Evolutionary conservation across 768 basidiomycete species (phyloP).

Genomic region (Amanita molliuscula): DNA sequence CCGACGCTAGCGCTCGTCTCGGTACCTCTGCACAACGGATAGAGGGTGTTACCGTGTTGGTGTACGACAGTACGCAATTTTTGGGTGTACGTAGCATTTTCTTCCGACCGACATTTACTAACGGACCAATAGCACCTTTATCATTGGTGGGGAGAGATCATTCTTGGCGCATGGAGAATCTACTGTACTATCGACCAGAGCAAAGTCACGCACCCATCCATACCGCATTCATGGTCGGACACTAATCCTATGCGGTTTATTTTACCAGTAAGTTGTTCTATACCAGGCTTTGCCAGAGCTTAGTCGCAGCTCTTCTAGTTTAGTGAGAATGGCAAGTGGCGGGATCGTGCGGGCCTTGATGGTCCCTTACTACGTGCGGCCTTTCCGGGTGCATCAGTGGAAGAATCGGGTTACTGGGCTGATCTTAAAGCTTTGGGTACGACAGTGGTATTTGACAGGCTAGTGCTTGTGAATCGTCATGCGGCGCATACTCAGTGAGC

Average conservation of each 20-base stretch:
- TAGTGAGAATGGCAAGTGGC: conserved; percentile 31
- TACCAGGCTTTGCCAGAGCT: too few species aligned
- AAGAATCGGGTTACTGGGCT: conserved; percentile 49
- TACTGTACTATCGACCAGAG: conserved; percentile 17
- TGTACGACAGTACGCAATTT: conserved; percentile 16
- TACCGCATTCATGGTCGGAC: conserved; percentile 3
- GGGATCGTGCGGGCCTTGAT: conserved; percentile 52
- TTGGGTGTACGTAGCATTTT: conserved; percentile 12
- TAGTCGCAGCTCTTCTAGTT: conserved; percentile 7
- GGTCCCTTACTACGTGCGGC: conserved; percentile 53
- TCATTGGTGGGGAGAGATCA: conserved; percentile 37
- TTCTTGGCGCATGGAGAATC: conserved; percentile 30
- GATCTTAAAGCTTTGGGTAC: conserved; percentile 36
- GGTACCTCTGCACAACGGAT: too few species aligned
- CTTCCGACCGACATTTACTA: neutral
- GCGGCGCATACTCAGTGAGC: conserved; percentile 43
- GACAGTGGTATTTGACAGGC: conserved; percentile 52
- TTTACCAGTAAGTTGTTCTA: conserved; percentile 16
- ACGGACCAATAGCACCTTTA: conserved; percentile 26
- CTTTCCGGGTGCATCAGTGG: conserved; percentile 50
- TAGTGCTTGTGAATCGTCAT: conserved; percentile 51
- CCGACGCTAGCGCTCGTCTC: too few species aligned
- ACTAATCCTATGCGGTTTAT: conserved; percentile 16
- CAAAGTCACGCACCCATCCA: neutral
- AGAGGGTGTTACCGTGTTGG: conserved; percentile 8